Conservation (phyloP, 768 basidiomycete genomes). For the Trametes sanguinea region DNA sequence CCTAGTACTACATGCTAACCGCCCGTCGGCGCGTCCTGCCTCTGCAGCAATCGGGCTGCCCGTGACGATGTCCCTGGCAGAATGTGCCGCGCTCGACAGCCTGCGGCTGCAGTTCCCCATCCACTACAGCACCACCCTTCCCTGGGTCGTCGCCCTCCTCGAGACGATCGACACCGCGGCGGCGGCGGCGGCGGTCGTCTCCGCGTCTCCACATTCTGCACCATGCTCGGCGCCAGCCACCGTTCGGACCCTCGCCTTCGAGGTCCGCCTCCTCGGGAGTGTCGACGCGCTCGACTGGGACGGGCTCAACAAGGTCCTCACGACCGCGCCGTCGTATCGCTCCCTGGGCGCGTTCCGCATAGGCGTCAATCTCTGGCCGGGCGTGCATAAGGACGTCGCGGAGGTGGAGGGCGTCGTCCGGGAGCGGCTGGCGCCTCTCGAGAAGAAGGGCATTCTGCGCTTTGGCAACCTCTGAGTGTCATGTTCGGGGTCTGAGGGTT, state of each 20-base stretch:
- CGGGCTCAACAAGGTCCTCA: constrained; percentile 15
- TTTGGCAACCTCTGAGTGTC: constrained; percentile 5
- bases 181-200: background rate
- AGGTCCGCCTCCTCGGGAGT: constrained; percentile 29
- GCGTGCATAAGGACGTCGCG: constrained; percentile 10
- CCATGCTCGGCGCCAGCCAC: background rate
- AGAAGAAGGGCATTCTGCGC: constrained; percentile 21
- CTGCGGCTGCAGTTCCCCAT: constrained; percentile 27
- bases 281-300: constrained; percentile 30
- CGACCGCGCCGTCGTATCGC: constrained; percentile 8
- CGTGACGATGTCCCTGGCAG: constrained; percentile 22
- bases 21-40: background rate
- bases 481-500: too few species aligned
- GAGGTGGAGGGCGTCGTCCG: constrained; percentile 22
- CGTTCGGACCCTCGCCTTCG: constrained; percentile 22
- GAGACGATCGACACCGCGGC: constrained; percentile 13
- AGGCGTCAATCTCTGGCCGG: constrained; percentile 27
- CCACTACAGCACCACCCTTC: constrained; percentile 18
- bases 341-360: constrained; percentile 15
- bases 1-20: background rate
- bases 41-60: constrained; percentile 25
- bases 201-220: background rate
- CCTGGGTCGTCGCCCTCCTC: constrained; percentile 27
- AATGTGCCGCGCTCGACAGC: constrained; percentile 20
- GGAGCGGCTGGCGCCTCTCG: constrained; percentile 17